Evolutionary conservation across 805 yeast genomes (phyloP).

Genomic region (Yarrowia keelungensis): DNA sequence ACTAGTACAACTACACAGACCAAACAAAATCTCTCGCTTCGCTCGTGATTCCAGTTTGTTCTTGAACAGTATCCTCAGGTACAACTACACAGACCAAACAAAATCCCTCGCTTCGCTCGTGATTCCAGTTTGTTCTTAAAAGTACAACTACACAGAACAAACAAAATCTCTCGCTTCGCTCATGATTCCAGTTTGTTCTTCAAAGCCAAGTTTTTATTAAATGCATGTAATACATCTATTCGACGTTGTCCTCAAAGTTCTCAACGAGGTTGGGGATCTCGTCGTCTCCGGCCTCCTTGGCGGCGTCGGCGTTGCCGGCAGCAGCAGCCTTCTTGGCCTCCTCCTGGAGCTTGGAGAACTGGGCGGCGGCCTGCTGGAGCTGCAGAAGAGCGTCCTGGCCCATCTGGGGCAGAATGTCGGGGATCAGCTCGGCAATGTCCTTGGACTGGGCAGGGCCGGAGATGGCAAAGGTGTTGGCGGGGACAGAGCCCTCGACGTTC

Average conservation of each 20-base stretch:
- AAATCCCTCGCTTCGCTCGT: no score
- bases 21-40: no score
- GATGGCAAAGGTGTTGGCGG: constrained; percentile 90
- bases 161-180: no score
- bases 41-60: no score
- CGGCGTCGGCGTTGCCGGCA: constrained; percentile 57
- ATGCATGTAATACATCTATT: constrained; percentile 47
- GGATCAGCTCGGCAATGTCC: constrained; percentile 88
- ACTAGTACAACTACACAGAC: no score
- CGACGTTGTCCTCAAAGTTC: constrained; percentile 74
- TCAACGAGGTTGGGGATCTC: constrained; percentile 77
- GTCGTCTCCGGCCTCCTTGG: constrained; percentile 58
- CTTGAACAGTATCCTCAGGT: no score
- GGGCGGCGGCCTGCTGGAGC: constrained; percentile 88
- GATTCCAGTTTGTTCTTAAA: no score
- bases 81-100: no score
- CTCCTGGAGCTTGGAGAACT: constrained; percentile 65
- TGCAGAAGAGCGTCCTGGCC: constrained; percentile 94
- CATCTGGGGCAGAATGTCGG: constrained; percentile 92
- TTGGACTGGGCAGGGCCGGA: constrained; percentile 95
- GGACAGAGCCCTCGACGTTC: constrained; percentile 92
- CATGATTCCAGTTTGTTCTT: no score
- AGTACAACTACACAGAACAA: no score
- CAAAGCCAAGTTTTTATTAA: background rate
- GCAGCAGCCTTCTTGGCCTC: constrained; percentile 53